Percentiles rank a stretch among this genome's conserved stretches.
phyloP scores from a whole-genome alignment of 2,329 filamentous ascomycete genomes.

The Rhynchosporium agropyri region DNA sequence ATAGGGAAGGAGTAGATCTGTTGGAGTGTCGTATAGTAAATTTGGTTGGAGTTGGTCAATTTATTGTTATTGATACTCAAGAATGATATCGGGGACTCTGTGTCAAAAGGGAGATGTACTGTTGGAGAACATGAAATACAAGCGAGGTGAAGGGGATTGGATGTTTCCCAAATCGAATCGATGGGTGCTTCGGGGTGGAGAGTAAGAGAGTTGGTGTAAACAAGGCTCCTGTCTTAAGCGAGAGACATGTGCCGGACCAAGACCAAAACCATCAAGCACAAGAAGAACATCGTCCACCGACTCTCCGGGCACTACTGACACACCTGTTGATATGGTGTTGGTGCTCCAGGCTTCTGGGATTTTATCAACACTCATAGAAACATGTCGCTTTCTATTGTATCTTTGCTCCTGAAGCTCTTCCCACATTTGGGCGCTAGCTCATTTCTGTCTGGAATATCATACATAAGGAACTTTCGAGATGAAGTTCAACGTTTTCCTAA shows the following conservation, averaged over 20 bases:
- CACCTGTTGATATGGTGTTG: no score
- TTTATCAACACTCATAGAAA: not conserved
- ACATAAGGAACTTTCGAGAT: not conserved
- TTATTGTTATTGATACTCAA: no score
- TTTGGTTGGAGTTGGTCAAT: no score
- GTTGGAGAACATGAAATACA: no score
- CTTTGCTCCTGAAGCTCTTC: not conserved
- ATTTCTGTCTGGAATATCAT: not conserved
- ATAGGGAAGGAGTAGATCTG: no score
- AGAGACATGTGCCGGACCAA: not conserved
- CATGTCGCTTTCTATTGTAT: not conserved
- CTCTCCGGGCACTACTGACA: no score
- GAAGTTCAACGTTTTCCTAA: not conserved
- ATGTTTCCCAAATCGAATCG: not conserved
- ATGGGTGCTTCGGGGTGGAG: not conserved
- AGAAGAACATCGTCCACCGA: no score
- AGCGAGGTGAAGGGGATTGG: not conserved
- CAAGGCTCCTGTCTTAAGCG: slow-evolving; percentile 1
- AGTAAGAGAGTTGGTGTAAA: not conserved
- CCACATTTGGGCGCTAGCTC: not conserved
- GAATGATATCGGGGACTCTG: no score
- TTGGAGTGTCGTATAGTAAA: no score
- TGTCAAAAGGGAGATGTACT: no score
- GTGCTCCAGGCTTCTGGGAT: no score
- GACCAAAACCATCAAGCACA: not conserved